A percentile compares a stretch with the other conserved stretches of the same genome.
These are phyloP conservation scores for Ilex paraguariensis DNA, from an alignment of 305 asterid genomes.

Conservation along the genomic window DNA sequence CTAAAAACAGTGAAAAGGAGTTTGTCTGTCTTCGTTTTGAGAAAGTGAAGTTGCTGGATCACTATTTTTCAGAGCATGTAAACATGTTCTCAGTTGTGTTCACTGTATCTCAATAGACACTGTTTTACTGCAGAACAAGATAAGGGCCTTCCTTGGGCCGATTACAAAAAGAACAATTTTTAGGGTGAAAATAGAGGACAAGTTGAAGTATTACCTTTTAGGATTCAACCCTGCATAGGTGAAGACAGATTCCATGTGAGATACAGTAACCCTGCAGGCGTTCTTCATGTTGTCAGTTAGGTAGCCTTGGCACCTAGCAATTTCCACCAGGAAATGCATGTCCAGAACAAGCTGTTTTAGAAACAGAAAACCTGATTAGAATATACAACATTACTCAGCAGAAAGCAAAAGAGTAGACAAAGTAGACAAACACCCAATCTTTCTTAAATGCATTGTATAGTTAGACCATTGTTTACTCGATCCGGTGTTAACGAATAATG, in stretches of 20 bases:
- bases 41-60: too few species aligned
- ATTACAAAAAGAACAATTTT: background rate
- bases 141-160: background rate
- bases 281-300: conserved; percentile 29
- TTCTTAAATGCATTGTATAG: too few species aligned
- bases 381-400: background rate
- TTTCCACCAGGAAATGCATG: conserved; percentile 58
- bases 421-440: background rate
- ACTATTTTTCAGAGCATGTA: too few species aligned
- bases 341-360: conserved; percentile 47
- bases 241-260: conserved; percentile 30
- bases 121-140: background rate
- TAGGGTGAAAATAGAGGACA: background rate
- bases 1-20: too few species aligned
- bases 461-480: too few species aligned
- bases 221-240: conserved; percentile 33
- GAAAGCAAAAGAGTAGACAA: background rate
- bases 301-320: conserved; percentile 52
- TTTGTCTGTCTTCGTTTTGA: too few species aligned
- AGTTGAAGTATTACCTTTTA: conserved; percentile 36
- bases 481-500: too few species aligned
- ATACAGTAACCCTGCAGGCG: conserved; percentile 19
- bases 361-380: background rate
- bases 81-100: too few species aligned
- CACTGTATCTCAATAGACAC: too few species aligned